Evolutionary conservation across 805 yeast species (phyloP).

Genomic region (Candida schatavii): DNA sequence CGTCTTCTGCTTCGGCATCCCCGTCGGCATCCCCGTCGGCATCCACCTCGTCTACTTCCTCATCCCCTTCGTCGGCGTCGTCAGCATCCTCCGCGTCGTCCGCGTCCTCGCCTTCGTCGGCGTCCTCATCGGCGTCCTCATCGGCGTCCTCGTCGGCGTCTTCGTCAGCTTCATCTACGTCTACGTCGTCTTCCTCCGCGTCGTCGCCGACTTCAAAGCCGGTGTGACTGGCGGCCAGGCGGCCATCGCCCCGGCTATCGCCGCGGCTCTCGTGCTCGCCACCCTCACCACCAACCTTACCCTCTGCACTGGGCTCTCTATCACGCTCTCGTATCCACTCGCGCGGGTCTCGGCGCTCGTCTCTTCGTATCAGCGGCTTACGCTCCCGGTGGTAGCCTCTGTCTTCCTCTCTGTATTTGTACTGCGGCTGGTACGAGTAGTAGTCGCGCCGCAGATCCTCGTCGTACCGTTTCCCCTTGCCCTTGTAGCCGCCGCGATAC

Average conservation of each 20-base stretch:
- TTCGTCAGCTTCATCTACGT: slow-evolving; percentile 13
- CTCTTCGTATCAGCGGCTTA: too few relatives aligned
- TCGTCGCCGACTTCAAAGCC: not conserved
- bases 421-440: not conserved
- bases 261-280: slow-evolving; percentile 1
- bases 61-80: slow-evolving; percentile 9
- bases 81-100: slow-evolving; percentile 3
- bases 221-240: not conserved
- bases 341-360: too few relatives aligned
- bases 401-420: slow-evolving; percentile 8
- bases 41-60: slow-evolving; percentile 9
- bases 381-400: slow-evolving; percentile 39
- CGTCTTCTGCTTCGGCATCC: too few relatives aligned
- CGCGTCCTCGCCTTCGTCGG: slow-evolving; percentile 7
- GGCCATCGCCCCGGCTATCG: not conserved
- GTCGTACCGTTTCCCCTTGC: not conserved
- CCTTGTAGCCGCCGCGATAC: slow-evolving; percentile 6
- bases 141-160: slow-evolving; percentile 8
- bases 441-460: slow-evolving; percentile 5
- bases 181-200: slow-evolving; percentile 14
- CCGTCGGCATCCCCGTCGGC: slow-evolving; percentile 11
- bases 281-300: slow-evolving; percentile 2
- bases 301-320: too few relatives aligned
- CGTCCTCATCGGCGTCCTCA: slow-evolving; percentile 7
- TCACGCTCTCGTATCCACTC: too few relatives aligned